Base-by-base conservation (phyloP, 2,329 filamentous ascomycete species). In the Aspergillus spinulosporus region DNA sequence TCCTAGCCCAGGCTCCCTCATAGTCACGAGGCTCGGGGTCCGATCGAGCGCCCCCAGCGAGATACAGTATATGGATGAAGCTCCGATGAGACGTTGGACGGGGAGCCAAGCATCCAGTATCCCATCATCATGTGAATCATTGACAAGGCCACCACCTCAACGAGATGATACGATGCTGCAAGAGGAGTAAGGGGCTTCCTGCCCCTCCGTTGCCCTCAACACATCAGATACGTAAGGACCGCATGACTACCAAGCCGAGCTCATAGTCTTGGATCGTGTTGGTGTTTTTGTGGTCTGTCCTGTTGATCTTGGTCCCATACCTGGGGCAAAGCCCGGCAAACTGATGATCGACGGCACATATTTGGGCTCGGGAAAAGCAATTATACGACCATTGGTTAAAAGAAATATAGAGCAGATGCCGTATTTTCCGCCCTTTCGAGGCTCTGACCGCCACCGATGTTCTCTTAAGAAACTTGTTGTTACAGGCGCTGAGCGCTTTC, bases 321-420 rank as follows among this genome's bases (percentile, higher is more conserved):
- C 31, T 49, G 47, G 12, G 49, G 36, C 49, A 37, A 39, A 39
- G 36, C 12, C 12, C 36, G 36, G 36, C 12, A 39, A 39, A 29
- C 43, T 40, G 50, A 46, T 53, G 50, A 53, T 53, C 50, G 43
- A 53, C 50, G 43, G 15, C 32, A 40, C 26, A 21, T 37, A 40
- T 21, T 42, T 40, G 9, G 31, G 26, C 43, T 34, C 34, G 7
- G 49, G 34, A 53, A 53, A 53, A 53, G 43, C 43, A 47, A 53
- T 40, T 31, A 51, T 12, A 40, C 11, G 34, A 32, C 39, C 34
- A 45, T 29, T 37, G 40, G 15, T 14, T 12, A 29, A 26, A 9
- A 12, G 28, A 37, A 32, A 29, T 21, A 14, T 11, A 21, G 39
- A n/a, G n/a, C 5, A 11, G 49, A 21, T 21, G 7, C 32, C 8